Conservation (phyloP, 192 early-diverging fungal species). For the Dissophora ornata region DNA sequence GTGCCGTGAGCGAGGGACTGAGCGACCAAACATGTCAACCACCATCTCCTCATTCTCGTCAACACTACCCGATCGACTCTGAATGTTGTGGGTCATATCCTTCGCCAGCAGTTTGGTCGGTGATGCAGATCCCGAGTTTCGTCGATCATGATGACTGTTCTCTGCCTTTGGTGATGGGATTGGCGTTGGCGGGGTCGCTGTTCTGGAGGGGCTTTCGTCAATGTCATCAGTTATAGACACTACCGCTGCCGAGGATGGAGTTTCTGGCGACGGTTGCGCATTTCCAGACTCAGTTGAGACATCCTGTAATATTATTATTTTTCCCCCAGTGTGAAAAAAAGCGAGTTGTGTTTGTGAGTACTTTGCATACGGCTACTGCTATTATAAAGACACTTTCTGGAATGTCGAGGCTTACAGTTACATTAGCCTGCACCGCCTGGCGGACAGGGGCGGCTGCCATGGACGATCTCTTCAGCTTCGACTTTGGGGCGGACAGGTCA, state of each 20-base stretch:
- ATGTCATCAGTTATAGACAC: background rate
- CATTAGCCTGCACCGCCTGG: background rate
- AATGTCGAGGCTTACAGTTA: background rate
- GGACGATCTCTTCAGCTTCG: slow-evolving; percentile 43
- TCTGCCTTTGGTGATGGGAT: slow-evolving; percentile 29
- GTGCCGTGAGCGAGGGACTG: slow-evolving; percentile 16
- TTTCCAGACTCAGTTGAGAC: background rate
- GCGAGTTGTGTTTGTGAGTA: no score
- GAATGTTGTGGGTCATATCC: slow-evolving; percentile 23
- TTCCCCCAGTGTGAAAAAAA: no score
- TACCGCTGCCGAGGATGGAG: background rate
- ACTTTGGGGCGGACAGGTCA: slow-evolving; percentile 1
- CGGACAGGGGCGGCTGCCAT: slow-evolving; percentile 26
- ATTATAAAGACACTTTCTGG: no score
- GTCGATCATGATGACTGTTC: background rate
- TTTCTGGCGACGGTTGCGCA: background rate
- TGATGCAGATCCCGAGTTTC: slow-evolving; percentile 28
- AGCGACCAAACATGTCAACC: slow-evolving; percentile 12
- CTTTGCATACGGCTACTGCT: no score
- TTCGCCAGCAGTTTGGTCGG: slow-evolving; percentile 27
- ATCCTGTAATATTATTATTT: no score
- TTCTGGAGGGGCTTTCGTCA: background rate
- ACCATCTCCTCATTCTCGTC: slow-evolving; percentile 28
- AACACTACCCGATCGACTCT: slow-evolving; percentile 20
- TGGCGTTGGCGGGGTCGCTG: slow-evolving; percentile 32